Evolutionary conservation across 75 land plant genomes (phyloP), one percentile per base, ranked within the genome.

Genomic region (Pinus albicaulis): DNA sequence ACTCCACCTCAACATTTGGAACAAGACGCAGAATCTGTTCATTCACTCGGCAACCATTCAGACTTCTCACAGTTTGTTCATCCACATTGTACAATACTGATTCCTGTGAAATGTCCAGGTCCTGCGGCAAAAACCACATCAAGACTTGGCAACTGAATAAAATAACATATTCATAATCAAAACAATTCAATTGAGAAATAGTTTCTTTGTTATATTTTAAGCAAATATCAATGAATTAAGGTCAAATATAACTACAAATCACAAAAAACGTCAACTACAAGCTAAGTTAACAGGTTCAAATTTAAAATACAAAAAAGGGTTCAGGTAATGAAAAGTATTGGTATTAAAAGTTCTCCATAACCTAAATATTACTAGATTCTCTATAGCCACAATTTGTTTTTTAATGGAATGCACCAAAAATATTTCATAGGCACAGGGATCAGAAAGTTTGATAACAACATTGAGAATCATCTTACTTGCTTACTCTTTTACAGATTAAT

Each of bases 41-140:
- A 28, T 96, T 92, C 44, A 98, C 99, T n/a, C 99, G 82, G 73
- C 99, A 98, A 11, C 99, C 98, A 85, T 95, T 95, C 64, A 98
- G 86, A 80, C 95, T 95, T 64, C 96, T 79, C 31, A 91, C 95
- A 79, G 94, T 98, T 65, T 78, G 93, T 79, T 95, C 98, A 85
- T 98, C 99, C 77, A 90, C 84, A 79, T 95, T 78, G 52, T 81
- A 80, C 16, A 98, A 77, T 10, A 98, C 81, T 73, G 96, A 92
- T 26, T 78, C 90, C 52, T 98, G 80, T 3, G 96, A 91, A n/a
- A 98, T 98, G 74, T 98, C 98, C 77, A 98, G 77, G 62, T 98
- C 99, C 98, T 98, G 86, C 78, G 79, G 1, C 71, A 44, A 17
- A 81, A 44, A 41, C 23, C 34, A 7, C 41, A n/a, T 44, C 71